phyloP scores from a whole-genome alignment of 139 green algal genomes.

The Pleodorina starrii region DNA sequence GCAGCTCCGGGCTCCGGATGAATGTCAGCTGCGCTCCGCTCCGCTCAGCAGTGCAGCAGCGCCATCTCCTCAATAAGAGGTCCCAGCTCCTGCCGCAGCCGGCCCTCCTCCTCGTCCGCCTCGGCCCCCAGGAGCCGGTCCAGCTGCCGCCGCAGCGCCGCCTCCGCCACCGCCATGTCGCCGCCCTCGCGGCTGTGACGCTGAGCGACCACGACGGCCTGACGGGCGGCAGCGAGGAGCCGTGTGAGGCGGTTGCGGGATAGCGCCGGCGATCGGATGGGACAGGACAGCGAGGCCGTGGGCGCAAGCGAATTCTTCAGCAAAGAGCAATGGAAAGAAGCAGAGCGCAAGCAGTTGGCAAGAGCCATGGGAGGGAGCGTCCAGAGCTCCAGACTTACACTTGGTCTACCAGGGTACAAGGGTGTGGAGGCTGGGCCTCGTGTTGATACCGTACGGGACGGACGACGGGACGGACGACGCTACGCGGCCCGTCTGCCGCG shows the following conservation, averaged over 20 bases:
- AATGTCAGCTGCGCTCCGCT: not conserved
- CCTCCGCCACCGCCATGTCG: slow-evolving; percentile 12
- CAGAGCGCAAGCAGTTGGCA: not conserved
- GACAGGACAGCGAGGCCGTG: not conserved
- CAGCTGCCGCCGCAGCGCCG: slow-evolving; percentile 12
- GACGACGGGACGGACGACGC: too few relatives aligned
- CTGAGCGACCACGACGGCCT: not conserved
- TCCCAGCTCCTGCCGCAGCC: slow-evolving; percentile 6
- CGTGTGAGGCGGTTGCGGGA: not conserved
- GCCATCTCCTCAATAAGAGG: slow-evolving; percentile 44
- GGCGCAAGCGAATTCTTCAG: not conserved
- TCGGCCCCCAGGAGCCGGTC: not conserved
- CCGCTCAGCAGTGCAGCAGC: slow-evolving; percentile 35
- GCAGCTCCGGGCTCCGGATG: too few relatives aligned
- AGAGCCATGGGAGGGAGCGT: not conserved
- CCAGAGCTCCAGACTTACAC: not conserved
- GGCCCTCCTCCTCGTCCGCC: not conserved
- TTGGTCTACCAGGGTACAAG: not conserved
- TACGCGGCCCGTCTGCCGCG: too few relatives aligned
- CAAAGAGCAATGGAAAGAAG: not conserved
- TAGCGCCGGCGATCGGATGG: not conserved
- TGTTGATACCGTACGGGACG: not conserved
- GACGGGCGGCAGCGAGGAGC: too few relatives aligned
- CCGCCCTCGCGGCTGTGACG: not conserved
- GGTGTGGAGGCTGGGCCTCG: not conserved